Conservation (phyloP, 495 filamentous ascomycete species). For the Penicillium samsonianum region DNA sequence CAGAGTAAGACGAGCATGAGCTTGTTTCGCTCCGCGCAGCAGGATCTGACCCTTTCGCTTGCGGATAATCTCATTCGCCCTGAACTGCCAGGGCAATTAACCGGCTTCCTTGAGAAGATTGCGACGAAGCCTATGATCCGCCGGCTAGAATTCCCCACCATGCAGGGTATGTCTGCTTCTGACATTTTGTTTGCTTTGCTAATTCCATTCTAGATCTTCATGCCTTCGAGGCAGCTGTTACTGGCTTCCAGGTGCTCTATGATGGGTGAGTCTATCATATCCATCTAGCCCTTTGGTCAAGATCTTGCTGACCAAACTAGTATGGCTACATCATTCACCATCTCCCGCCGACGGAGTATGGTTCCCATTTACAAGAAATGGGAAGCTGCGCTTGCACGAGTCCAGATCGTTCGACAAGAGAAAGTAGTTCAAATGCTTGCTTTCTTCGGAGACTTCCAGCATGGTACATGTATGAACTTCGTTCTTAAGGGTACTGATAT, state of each 20-base stretch:
- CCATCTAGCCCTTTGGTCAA: not conserved
- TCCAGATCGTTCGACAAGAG: slow-evolving; percentile 77
- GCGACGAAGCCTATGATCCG: slow-evolving; percentile 44
- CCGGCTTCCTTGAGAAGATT: slow-evolving; percentile 51
- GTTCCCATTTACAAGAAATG: slow-evolving; percentile 91
- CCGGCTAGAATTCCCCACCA: slow-evolving; percentile 42
- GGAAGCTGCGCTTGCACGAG: slow-evolving; percentile 71
- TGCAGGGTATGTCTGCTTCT: slow-evolving; percentile 36
- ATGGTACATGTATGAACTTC: slow-evolving; percentile 86
- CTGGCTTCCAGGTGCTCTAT: slow-evolving; percentile 73
- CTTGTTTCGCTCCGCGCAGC: slow-evolving; percentile 63
- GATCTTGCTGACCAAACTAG: slow-evolving; percentile 26
- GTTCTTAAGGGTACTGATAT: slow-evolving; percentile 75
- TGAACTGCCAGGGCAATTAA: slow-evolving; percentile 56
- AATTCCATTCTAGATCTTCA: slow-evolving; percentile 60
- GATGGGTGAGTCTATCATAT: slow-evolving; percentile 54
- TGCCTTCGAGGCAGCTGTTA: slow-evolving; percentile 71
- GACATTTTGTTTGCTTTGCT: slow-evolving; percentile 28
- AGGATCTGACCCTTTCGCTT: slow-evolving; percentile 67
- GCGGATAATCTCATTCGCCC: slow-evolving; percentile 61
- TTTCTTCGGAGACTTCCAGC: slow-evolving; percentile 77
- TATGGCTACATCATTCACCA: slow-evolving; percentile 70
- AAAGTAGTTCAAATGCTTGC: slow-evolving; percentile 72
- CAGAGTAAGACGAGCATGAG: slow-evolving; percentile 60
- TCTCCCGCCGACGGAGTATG: slow-evolving; percentile 81